Percentiles rank a stretch among this genome's conserved stretches.
Conservation (phyloP, 306 rosid species). For the Alnus glutinosa region DNA sequence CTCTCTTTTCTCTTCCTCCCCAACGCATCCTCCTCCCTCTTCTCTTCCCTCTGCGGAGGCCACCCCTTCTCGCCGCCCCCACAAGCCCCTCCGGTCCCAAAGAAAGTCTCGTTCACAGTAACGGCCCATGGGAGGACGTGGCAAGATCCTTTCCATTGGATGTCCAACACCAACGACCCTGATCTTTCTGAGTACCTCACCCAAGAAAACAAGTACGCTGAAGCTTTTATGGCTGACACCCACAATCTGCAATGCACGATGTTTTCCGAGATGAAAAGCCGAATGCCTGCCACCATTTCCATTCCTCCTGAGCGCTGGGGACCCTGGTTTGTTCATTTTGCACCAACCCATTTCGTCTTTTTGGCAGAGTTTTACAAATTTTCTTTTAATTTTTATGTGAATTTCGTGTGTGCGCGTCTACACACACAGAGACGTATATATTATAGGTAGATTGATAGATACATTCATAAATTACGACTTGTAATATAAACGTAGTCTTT, state of each 20-base stretch:
- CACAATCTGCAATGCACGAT: conserved; percentile 44
- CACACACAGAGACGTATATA: no score
- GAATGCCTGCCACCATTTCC: conserved; percentile 63
- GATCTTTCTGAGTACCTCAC: conserved; percentile 54
- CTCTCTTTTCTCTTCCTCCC: conserved; percentile 14
- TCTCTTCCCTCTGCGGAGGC: conserved; percentile 47
- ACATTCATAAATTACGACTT: neutral
- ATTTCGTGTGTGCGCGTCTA: neutral
- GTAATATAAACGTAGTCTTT: neutral
- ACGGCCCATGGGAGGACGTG: conserved; percentile 61
- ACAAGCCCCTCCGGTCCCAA: conserved; percentile 55
- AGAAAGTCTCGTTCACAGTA: conserved; percentile 59
- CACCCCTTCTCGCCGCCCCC: conserved; percentile 35
- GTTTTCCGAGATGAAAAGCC: conserved; percentile 71
- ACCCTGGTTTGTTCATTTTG: conserved; percentile 63
- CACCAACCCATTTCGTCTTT: conserved; percentile 12
- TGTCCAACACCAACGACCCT: conserved; percentile 72
- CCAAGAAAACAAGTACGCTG: conserved; percentile 70
- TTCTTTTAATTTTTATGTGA: neutral
- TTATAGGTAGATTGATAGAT: no score
- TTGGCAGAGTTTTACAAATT: neutral
- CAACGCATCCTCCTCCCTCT: conserved; percentile 28
- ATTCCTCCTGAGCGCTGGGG: conserved; percentile 96
- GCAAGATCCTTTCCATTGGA: conserved; percentile 88
- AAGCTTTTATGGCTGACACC: conserved; percentile 79